Percentiles rank a stretch among this genome's conserved stretches.
Evolutionary conservation across 805 yeast species (phyloP).

Genomic region (Metschnikowia kunwiensis): DNA sequence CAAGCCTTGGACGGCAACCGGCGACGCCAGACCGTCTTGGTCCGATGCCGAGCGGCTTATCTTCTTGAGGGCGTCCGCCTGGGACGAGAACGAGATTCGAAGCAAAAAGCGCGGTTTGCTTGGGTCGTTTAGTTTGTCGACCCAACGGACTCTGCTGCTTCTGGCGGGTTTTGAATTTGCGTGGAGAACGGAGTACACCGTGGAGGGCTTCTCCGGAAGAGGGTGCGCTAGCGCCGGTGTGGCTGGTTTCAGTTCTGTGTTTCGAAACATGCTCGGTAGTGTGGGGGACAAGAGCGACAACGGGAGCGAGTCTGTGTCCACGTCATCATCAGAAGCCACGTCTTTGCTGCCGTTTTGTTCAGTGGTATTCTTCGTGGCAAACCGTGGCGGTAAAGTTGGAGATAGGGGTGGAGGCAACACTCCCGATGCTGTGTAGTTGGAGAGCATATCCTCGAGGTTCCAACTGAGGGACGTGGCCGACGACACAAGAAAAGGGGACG

Average conservation of each 20-base stretch:
- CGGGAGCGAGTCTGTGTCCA: conserved; percentile 28
- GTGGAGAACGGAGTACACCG: conserved; percentile 9
- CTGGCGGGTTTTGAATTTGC: conserved; percentile 1
- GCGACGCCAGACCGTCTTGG: background rate
- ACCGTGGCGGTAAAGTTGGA: conserved; percentile 35
- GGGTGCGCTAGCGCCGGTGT: conserved; percentile 14
- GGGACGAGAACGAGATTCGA: conserved; percentile 23
- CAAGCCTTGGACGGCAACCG: conserved; percentile 15
- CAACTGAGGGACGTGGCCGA: conserved; percentile 19
- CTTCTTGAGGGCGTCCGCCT: conserved; percentile 16
- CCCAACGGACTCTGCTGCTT: conserved; percentile 24
- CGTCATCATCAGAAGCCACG: conserved; percentile 10
- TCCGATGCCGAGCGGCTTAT: conserved; percentile 2
- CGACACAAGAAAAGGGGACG: conserved; percentile 12
- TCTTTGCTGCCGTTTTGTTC: conserved; percentile 1
- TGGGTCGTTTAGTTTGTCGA: conserved; percentile 27
- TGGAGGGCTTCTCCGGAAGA: conserved; percentile 18
- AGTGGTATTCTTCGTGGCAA: conserved; percentile 3
- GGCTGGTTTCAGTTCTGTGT: conserved; percentile 1
- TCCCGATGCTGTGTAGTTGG: conserved; percentile 32
- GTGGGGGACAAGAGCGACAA: conserved; percentile 34
- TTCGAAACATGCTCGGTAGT: conserved; percentile 28
- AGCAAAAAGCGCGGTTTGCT: conserved; percentile 26
- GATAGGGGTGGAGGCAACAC: conserved; percentile 37
- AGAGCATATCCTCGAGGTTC: conserved; percentile 40